These are phyloP conservation scores for Tylopilus sp. DNA, from an alignment of 1,284 basidiomycete genomes.

Conservation along the genomic window DNA sequence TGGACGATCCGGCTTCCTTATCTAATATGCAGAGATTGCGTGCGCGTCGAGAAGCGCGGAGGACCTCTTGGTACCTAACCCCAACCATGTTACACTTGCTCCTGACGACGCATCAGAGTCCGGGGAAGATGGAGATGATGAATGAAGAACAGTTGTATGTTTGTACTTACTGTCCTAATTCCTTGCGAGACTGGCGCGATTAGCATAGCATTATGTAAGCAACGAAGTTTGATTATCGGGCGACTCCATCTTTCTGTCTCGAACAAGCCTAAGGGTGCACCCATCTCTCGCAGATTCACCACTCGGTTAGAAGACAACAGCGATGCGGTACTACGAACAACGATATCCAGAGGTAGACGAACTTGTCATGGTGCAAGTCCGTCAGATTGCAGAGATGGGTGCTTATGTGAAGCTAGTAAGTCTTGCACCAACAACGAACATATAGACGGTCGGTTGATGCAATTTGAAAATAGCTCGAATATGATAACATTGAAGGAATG, in stretches of 20 bases:
- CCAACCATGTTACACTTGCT: conserved; percentile 20
- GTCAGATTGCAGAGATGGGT: conserved; percentile 99
- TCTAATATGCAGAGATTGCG: conserved; percentile 7
- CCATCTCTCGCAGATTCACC: background rate
- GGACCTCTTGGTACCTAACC: conserved; percentile 32
- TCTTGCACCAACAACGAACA: conserved; percentile 12
- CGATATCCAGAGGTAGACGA: conserved; percentile 89
- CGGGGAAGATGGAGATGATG: conserved; percentile 12
- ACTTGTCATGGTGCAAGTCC: conserved; percentile 98
- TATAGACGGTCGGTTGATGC: background rate
- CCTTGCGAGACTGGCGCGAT: too few relatives aligned
- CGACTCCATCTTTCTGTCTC: background rate
- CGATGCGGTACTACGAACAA: conserved; percentile 78
- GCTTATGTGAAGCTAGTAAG: conserved; percentile 96
- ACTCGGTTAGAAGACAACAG: background rate
- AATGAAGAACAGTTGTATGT: background rate
- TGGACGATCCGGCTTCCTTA: background rate
- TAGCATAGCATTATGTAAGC: conserved; percentile 4
- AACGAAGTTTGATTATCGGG: background rate
- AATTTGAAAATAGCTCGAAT: conserved; percentile 72
- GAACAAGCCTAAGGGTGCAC: background rate
- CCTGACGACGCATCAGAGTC: conserved; percentile 9
- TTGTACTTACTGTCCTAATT: too few relatives aligned
- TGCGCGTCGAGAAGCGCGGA: conserved; percentile 18
- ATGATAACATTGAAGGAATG: conserved; percentile 99